A percentile compares a stretch with the other conserved stretches of the same genome.
Evolutionary conservation across 345 rosid species (phyloP).

Genomic region (Litchi chinensis): DNA sequence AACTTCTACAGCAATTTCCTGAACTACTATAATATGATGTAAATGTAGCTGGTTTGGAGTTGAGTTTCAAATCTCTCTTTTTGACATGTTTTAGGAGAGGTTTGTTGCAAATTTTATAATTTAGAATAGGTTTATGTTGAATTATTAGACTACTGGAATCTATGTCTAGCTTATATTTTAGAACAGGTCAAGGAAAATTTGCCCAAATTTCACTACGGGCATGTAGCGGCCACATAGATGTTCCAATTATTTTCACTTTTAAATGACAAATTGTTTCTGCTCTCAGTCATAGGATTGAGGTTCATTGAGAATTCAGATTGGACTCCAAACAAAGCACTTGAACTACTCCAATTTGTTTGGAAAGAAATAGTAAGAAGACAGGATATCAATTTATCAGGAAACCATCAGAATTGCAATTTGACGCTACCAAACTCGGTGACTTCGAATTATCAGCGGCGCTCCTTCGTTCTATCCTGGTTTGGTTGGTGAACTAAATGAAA

Average conservation of each 20-base stretch:
- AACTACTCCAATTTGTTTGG: not conserved
- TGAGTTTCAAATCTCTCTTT: not conserved
- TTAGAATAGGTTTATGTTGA: not conserved
- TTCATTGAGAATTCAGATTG: not conserved
- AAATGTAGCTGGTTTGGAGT: not conserved
- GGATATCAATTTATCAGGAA: not conserved
- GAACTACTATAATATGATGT: not conserved
- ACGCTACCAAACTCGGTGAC: not conserved
- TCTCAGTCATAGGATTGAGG: not conserved
- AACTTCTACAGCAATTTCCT: not conserved
- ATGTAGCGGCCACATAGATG: no score
- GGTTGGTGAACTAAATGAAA: not conserved
- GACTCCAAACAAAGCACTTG: not conserved
- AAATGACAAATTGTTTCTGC: no score
- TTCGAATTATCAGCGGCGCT: not conserved
- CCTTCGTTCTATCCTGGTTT: not conserved
- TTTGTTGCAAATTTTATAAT: not conserved
- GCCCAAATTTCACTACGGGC: no score
- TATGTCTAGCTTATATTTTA: not conserved
- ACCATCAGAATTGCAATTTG: not conserved
- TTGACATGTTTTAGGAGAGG: not conserved
- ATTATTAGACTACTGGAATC: not conserved
- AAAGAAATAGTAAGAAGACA: not conserved
- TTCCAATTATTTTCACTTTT: no score
- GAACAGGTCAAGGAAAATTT: no score